A percentile compares a stretch with the other conserved stretches of the same genome.
These are phyloP conservation scores for Pezicula radicicola DNA, from an alignment of 2,329 filamentous ascomycete species.

Conservation along the genomic window DNA sequence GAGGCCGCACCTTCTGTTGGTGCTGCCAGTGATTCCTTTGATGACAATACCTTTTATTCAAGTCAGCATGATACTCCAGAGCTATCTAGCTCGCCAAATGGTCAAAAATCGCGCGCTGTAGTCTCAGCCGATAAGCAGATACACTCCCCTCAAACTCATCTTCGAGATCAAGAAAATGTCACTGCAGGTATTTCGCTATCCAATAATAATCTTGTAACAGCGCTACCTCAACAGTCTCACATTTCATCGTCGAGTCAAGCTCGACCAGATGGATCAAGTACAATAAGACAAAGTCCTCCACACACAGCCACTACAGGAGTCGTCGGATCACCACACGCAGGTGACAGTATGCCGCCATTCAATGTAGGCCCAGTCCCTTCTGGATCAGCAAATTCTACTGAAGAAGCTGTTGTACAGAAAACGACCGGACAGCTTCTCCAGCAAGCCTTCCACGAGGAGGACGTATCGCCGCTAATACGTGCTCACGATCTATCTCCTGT, in stretches of 20 bases:
- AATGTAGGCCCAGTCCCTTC: neutral
- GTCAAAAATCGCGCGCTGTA: slow-evolving; percentile 19
- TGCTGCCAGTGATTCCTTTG: slow-evolving; percentile 74
- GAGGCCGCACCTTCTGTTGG: slow-evolving; percentile 52
- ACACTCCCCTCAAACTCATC: slow-evolving; percentile 17
- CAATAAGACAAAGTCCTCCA: neutral
- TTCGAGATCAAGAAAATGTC: slow-evolving; percentile 18
- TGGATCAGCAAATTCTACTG: slow-evolving; percentile 28
- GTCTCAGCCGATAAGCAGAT: slow-evolving; percentile 17
- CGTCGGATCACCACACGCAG: too few relatives aligned
- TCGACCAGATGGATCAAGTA: neutral
- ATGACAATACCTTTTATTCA: slow-evolving; percentile 95
- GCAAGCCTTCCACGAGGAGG: slow-evolving; percentile 36
- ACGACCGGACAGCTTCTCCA: slow-evolving; percentile 34
- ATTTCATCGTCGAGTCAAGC: slow-evolving; percentile 14
- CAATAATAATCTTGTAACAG: slow-evolving; percentile 24
- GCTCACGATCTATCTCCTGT: slow-evolving; percentile 71
- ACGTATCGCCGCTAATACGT: slow-evolving; percentile 61
- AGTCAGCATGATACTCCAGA: slow-evolving; percentile 82
- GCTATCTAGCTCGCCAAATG: slow-evolving; percentile 38
- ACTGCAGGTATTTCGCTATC: slow-evolving; percentile 25
- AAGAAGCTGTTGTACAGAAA: slow-evolving; percentile 31
- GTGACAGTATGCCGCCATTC: too few relatives aligned
- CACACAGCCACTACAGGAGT: too few relatives aligned
- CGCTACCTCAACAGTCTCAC: slow-evolving; percentile 2